Evolutionary conservation across 176 grass and related monocot species (phyloP).

Genomic region (Eleusine coracana): DNA sequence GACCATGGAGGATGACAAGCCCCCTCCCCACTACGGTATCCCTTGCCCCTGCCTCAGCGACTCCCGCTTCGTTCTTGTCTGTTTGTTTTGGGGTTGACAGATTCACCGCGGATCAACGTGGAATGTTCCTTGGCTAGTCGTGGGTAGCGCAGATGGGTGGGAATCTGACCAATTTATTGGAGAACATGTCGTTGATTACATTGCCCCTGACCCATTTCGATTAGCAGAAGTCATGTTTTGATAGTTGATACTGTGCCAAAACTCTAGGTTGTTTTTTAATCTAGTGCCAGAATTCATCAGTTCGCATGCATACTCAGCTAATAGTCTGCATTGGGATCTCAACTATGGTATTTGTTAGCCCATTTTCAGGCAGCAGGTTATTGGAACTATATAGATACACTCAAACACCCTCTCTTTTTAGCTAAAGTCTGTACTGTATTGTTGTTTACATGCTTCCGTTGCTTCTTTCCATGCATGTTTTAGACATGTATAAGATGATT

Average conservation of each 20-base stretch:
- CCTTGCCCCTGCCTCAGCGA: too few relatives aligned
- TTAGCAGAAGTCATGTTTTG: neutral
- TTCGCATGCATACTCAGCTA: neutral
- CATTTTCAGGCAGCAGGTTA: neutral
- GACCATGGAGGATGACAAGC: constrained; percentile 70
- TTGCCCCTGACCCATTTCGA: neutral
- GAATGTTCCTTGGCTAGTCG: neutral
- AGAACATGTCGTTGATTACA: neutral
- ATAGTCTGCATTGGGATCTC: neutral
- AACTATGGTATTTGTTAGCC: neutral
- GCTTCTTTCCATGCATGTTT: too few relatives aligned
- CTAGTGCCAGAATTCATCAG: neutral
- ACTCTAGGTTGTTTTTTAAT: neutral
- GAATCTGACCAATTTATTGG: neutral
- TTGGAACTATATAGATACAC: neutral
- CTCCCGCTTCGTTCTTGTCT: too few relatives aligned
- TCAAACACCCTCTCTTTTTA: neutral
- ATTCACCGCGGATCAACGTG: too few relatives aligned
- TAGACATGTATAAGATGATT: too few relatives aligned
- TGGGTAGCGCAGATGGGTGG: neutral
- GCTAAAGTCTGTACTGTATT: neutral
- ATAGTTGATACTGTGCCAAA: neutral
- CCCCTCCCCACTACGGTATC: constrained; percentile 72
- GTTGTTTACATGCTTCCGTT: too few relatives aligned
- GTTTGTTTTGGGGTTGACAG: too few relatives aligned